Evolutionary conservation across 2,329 filamentous ascomycete genomes (phyloP), one percentile per base, ranked within the genome.

Genomic region (Xylaria sp.): DNA sequence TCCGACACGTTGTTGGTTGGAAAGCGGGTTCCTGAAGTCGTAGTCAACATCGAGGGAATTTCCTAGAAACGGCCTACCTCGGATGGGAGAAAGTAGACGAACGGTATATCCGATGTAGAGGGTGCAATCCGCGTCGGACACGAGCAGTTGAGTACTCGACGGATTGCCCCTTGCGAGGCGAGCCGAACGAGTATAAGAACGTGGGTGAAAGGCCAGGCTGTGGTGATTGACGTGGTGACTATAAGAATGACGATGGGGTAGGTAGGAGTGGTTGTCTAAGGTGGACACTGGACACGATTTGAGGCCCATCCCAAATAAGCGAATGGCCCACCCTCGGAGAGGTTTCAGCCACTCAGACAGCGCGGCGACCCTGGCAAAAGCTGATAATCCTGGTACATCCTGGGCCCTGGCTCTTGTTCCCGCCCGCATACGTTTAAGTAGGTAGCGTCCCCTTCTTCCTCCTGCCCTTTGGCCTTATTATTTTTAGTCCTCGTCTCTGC

Each of bases 111-210:
- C 45, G 26, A 16, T 2, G 48, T 68, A 64, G 50, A 63, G 51
- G 55, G 48, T 34, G 52, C 39, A 57, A 50, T 56, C 41, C 16
- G 22, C 4, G 53, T 47, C 60, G 57, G 62, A 66, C 62, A 26
- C 39, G 48, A 39, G 43, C 62, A 55, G 49, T 74, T 68, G 52
- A 61, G 68, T 67, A 68, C 70, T 74, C 66, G 47, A 62, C 67
- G 41, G 73, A 76, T 71, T 74, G 76, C 71, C 59, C 73, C 58
- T 52, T 40, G 46, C 50, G 44, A 39, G 71, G 71, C 74, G 85
- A 84, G 74, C 75, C 77, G 66, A 86, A 86, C 66, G 80, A 90
- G 86, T 83, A 83, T 79, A 86, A 85, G 78, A 81, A 89, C 72
- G 76, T 73, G 68, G 72, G 71, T 69, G 63, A 74, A 74, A 71